Conservation (phyloP, 1,284 basidiomycete species). For the Fistulina hepatica region DNA sequence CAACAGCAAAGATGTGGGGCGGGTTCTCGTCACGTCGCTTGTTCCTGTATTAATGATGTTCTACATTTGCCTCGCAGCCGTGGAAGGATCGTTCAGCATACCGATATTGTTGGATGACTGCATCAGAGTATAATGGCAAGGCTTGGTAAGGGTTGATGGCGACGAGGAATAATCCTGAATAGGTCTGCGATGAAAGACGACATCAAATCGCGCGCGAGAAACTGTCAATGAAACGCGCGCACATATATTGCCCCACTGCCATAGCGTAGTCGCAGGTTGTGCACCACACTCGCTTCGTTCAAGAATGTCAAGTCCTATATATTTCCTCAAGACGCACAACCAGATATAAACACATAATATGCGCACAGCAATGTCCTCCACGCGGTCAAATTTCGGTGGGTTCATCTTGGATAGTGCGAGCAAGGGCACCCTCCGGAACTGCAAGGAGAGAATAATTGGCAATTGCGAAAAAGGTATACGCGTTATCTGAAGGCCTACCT, state of each 20-base stretch:
- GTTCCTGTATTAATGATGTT: too few species aligned
- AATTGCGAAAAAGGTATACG: conserved; percentile 1
- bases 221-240: conserved; percentile 26
- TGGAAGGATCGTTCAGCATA: too few species aligned
- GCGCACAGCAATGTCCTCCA: conserved; percentile 99
- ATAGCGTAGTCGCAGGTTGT: conserved; percentile 89
- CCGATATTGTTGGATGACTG: conserved; percentile 85
- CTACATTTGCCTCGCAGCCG: too few species aligned
- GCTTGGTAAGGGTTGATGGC: conserved; percentile 97
- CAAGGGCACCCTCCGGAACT: conserved; percentile 68
- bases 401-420: conserved; percentile 91
- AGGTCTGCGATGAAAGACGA: conserved; percentile 50
- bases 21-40: conserved; percentile 91
- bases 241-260: conserved; percentile 93
- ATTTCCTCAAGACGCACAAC: too few species aligned
- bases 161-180: conserved; percentile 93
- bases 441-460: conserved; percentile 6
- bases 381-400: conserved; percentile 96
- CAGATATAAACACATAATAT: too few species aligned
- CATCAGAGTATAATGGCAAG: conserved; percentile 87
- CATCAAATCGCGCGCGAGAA: conserved; percentile 5
- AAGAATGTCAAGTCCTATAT: conserved; percentile 94
- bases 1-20: conserved; percentile 96
- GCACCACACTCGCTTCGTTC: conserved; percentile 97
- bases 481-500: conserved; percentile 34